These are phyloP conservation scores for Begonia peltatifolia DNA, from an alignment of 306 rosid species.

Conservation along the genomic window DNA sequence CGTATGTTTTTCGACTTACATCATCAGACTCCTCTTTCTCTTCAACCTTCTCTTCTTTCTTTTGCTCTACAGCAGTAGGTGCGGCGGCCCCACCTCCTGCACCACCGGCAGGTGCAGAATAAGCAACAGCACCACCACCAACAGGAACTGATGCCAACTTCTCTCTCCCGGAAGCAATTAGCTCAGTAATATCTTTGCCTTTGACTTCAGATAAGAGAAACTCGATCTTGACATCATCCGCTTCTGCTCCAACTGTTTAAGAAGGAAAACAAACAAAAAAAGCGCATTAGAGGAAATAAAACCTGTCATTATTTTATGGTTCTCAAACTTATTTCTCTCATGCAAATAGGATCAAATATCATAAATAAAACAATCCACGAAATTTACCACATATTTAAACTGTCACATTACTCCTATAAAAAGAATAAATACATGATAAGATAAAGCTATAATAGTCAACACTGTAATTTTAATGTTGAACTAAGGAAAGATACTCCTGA, in stretches of 20 bases:
- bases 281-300: too few relatives aligned
- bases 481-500: too few relatives aligned
- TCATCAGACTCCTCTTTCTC: slow-evolving; percentile 14
- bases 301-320: too few relatives aligned
- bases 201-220: slow-evolving; percentile 7
- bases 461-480: too few relatives aligned
- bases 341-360: too few relatives aligned
- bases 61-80: slow-evolving; percentile 6
- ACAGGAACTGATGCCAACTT: slow-evolving; percentile 13
- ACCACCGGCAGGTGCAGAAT: slow-evolving; percentile 2
- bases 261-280: not conserved
- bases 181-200: slow-evolving; percentile 13
- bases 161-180: slow-evolving; percentile 14
- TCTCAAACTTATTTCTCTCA: too few relatives aligned
- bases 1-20: not conserved
- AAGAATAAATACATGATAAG: too few relatives aligned
- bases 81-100: slow-evolving; percentile 6
- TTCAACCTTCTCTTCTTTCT: slow-evolving; percentile 15
- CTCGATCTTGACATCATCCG: not conserved
- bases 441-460: too few relatives aligned
- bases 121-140: slow-evolving; percentile 9
- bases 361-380: too few relatives aligned
- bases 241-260: slow-evolving; percentile 9
- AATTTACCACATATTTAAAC: too few relatives aligned
- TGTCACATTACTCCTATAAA: too few relatives aligned